These are phyloP conservation scores for Penicillium aurantiogriseum DNA, from an alignment of 2,329 filamentous ascomycete genomes.

Conservation along the genomic window DNA sequence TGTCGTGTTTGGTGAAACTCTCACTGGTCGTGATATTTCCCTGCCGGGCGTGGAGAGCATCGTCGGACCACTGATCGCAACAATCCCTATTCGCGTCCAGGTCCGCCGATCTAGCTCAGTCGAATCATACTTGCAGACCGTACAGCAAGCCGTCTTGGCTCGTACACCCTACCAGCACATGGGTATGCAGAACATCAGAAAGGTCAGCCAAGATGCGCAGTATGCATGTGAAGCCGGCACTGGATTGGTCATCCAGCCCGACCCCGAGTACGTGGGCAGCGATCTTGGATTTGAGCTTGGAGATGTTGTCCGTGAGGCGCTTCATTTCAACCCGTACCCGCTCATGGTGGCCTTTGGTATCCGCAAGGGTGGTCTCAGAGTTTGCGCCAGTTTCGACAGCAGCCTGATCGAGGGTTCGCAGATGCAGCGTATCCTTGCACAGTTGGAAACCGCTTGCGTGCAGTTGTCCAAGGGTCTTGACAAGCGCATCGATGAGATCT, in stretches of 20 bases:
- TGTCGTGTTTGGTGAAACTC: slow-evolving; percentile 51
- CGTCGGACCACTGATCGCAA: slow-evolving; percentile 51
- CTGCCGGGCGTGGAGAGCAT: slow-evolving; percentile 49
- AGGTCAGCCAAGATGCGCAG: slow-evolving; percentile 40
- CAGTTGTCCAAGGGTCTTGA: slow-evolving; percentile 29
- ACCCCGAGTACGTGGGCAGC: slow-evolving; percentile 36
- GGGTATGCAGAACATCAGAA: slow-evolving; percentile 51
- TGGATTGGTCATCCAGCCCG: slow-evolving; percentile 42
- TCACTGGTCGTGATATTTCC: slow-evolving; percentile 50
- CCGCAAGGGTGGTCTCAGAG: slow-evolving; percentile 43
- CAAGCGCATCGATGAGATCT: slow-evolving; percentile 34
- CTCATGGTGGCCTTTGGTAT: slow-evolving; percentile 51
- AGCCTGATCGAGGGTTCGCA: slow-evolving; percentile 35
- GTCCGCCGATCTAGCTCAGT: slow-evolving; percentile 31
- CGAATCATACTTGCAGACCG: slow-evolving; percentile 28
- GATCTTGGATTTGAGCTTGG: slow-evolving; percentile 40
- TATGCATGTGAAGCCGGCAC: slow-evolving; percentile 38
- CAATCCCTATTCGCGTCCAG: slow-evolving; percentile 48
- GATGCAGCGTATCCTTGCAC: slow-evolving; percentile 40
- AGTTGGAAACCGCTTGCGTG: slow-evolving; percentile 35
- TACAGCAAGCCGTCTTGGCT: slow-evolving; percentile 34
- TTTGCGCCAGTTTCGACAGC: slow-evolving; percentile 47
- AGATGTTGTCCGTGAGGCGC: slow-evolving; percentile 37
- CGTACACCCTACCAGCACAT: slow-evolving; percentile 51
- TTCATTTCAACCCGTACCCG: slow-evolving; percentile 50